Evolutionary conservation across 2,329 filamentous ascomycete genomes (phyloP).

Genomic region (Stromatinia cepivora): DNA sequence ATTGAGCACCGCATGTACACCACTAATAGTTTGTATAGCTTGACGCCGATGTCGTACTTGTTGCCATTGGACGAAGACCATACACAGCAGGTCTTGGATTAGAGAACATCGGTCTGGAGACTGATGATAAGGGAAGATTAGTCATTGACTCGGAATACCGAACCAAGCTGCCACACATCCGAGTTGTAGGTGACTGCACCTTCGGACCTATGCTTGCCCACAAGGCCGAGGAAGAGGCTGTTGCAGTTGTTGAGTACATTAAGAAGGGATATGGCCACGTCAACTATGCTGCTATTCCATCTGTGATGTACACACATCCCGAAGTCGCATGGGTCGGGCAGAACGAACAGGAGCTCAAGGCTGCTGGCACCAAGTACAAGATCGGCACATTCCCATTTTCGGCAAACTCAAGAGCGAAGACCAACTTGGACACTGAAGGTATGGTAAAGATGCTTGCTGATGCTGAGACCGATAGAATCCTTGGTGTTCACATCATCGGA

Average conservation of each 20-base stretch:
- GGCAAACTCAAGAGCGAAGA: slow-evolving; percentile 98
- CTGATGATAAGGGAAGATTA: slow-evolving; percentile 89
- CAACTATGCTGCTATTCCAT: slow-evolving; percentile 97
- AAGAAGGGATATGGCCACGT: slow-evolving; percentile 98
- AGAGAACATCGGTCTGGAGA: slow-evolving; percentile 89
- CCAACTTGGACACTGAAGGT: slow-evolving; percentile 93
- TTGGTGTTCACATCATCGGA: slow-evolving; percentile 96
- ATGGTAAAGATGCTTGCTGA: slow-evolving; percentile 97
- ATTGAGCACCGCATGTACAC: slow-evolving; percentile 6
- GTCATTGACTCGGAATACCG: slow-evolving; percentile 99
- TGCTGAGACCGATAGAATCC: slow-evolving; percentile 90
- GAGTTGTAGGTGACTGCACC: slow-evolving; percentile 91
- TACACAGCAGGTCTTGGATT: slow-evolving; percentile 91
- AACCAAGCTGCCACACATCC: slow-evolving; percentile 96
- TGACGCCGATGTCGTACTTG: slow-evolving; percentile 91
- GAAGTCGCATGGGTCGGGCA: slow-evolving; percentile 99
- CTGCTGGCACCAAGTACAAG: slow-evolving; percentile 85
- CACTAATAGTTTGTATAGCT: slow-evolving; percentile 54
- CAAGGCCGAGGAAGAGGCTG: slow-evolving; percentile 98
- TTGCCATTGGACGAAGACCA: slow-evolving; percentile 92
- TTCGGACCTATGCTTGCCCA: slow-evolving; percentile 99
- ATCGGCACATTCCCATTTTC: slow-evolving; percentile 94
- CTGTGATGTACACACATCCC: slow-evolving; percentile 99
- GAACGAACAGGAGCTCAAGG: slow-evolving; percentile 94
- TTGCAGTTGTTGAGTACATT: slow-evolving; percentile 94